Conservation (phyloP, 2,329 filamentous ascomycete genomes). For the Fusarium pilosicola region DNA sequence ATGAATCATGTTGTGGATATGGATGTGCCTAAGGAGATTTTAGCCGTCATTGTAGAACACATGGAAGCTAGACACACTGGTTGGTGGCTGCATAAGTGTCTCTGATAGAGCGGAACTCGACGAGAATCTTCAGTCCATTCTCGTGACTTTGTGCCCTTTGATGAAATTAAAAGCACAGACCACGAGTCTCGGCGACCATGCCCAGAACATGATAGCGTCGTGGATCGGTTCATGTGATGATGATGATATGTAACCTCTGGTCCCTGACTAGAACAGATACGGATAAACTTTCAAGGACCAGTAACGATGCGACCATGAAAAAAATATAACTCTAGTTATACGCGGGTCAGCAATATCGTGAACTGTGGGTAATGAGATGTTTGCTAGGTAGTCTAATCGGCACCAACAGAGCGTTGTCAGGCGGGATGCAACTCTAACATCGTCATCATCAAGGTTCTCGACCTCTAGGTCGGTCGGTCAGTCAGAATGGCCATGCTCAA, state of each 20-base stretch:
- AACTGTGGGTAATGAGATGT: slow-evolving; percentile 11
- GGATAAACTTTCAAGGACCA: slow-evolving; percentile 15
- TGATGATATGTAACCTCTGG: slow-evolving; percentile 18
- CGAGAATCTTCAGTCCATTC: not conserved
- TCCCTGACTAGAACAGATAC: slow-evolving; percentile 32
- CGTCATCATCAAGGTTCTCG: slow-evolving; percentile 22
- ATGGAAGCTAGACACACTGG: not conserved
- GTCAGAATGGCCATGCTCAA: not conserved
- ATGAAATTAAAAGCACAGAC: slow-evolving; percentile 22
- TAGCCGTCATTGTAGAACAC: not conserved
- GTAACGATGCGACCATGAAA: slow-evolving; percentile 4
- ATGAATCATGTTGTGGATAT: slow-evolving; percentile 10
- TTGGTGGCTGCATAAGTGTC: not conserved
- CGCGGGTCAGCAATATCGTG: not conserved
- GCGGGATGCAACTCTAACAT: slow-evolving; percentile 31
- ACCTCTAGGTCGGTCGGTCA: not conserved
- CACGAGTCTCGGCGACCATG: slow-evolving; percentile 16
- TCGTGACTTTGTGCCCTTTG: not conserved
- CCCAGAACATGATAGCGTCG: slow-evolving; percentile 16
- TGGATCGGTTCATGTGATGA: slow-evolving; percentile 28
- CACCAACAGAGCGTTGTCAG: slow-evolving; percentile 2
- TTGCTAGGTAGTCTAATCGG: slow-evolving; percentile 4
- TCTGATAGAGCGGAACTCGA: not conserved
- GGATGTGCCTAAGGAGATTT: not conserved
- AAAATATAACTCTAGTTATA: not conserved